Conservation (phyloP, 2,329 filamentous ascomycete species). For the Neonectria hederae region DNA sequence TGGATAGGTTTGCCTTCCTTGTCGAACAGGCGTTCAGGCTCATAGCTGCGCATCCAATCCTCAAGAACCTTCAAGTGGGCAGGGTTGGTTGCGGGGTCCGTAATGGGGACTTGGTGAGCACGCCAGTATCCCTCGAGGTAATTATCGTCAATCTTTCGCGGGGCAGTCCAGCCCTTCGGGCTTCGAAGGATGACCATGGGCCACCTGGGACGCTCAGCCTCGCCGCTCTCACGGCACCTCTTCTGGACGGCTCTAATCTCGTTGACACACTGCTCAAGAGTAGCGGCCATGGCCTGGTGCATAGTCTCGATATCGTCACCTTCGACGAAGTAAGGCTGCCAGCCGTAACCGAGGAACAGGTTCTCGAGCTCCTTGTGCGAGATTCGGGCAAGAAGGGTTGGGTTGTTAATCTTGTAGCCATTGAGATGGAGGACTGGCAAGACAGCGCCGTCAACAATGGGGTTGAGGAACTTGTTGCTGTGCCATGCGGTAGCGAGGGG, state of each 20-base stretch:
- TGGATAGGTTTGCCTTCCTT: slow-evolving; percentile 69
- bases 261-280: slow-evolving; percentile 75
- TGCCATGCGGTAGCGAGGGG: slow-evolving; percentile 84
- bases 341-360: slow-evolving; percentile 79
- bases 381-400: slow-evolving; percentile 77
- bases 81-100: slow-evolving; percentile 72
- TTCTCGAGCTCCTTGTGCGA: slow-evolving; percentile 76
- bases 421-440: slow-evolving; percentile 82
- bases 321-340: slow-evolving; percentile 83
- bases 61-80: slow-evolving; percentile 75
- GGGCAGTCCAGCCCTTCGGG: slow-evolving; percentile 83
- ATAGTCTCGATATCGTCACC: slow-evolving; percentile 77
- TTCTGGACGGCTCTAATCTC: slow-evolving; percentile 77
- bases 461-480: slow-evolving; percentile 84
- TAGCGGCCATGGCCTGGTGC: slow-evolving; percentile 85
- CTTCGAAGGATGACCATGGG: slow-evolving; percentile 82
- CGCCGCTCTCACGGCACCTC: slow-evolving; percentile 74
- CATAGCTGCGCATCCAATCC: slow-evolving; percentile 80
- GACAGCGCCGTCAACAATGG: slow-evolving; percentile 80
- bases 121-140: slow-evolving; percentile 82
- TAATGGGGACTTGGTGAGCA: slow-evolving; percentile 80
- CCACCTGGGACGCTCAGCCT: slow-evolving; percentile 77
- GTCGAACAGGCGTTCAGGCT: slow-evolving; percentile 76
- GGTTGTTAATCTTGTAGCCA: slow-evolving; percentile 88
- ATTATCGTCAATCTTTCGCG: slow-evolving; percentile 75